Conservation (phyloP, 148 eudicot species). For the Cornus controversa region DNA sequence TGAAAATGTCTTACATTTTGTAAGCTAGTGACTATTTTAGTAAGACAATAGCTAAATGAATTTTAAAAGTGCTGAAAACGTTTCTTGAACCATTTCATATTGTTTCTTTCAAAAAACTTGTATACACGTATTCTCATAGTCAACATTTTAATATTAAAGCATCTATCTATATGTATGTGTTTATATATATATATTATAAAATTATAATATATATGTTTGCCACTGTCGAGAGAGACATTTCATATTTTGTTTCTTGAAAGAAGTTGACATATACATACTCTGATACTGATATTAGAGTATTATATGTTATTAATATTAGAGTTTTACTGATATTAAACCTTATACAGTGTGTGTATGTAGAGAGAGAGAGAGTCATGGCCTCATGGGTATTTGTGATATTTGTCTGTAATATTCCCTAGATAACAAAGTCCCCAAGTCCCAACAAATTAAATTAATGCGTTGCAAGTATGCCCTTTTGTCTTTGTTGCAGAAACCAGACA, state of each 20-base stretch:
- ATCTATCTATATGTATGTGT: neutral
- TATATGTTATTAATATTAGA: too few species aligned
- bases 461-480: conserved; percentile 6
- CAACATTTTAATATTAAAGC: neutral
- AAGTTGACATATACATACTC: too few species aligned
- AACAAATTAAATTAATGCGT: neutral
- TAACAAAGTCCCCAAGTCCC: conserved; percentile 9
- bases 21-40: conserved; percentile 8
- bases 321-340: too few species aligned
- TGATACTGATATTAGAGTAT: too few species aligned
- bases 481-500: conserved; percentile 9
- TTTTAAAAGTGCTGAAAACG: neutral
- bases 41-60: neutral
- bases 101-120: conserved; percentile 9
- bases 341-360: neutral
- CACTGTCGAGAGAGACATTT: neutral
- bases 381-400: neutral
- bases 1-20: conserved; percentile 1
- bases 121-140: neutral
- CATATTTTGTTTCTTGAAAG: too few species aligned
- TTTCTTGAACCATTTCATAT: conserved; percentile 1
- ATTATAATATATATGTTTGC: neutral
- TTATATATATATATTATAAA: too few species aligned
- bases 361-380: conserved; percentile 2
- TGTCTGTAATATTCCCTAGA: conserved; percentile 1